phyloP scores from a whole-genome alignment of 768 basidiomycete species.

The Paxillus ammoniavirescens region DNA sequence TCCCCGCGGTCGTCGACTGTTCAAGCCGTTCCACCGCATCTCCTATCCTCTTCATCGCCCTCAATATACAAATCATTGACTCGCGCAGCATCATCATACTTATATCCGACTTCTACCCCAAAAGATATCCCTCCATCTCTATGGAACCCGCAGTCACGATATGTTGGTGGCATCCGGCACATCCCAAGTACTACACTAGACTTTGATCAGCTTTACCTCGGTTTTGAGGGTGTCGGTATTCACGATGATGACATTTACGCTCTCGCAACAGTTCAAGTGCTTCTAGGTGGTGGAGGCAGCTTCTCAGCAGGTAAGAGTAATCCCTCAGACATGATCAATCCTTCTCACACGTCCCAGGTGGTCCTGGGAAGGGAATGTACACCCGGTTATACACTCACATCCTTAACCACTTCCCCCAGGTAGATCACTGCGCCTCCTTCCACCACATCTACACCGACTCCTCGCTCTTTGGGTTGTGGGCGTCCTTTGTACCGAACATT shows the following conservation, averaged over 20 bases:
- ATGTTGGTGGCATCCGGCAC: conserved; percentile 83
- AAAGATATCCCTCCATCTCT: conserved; percentile 6
- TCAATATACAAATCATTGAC: conserved; percentile 66
- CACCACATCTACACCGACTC: conserved; percentile 97
- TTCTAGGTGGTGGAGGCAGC: conserved; percentile 93
- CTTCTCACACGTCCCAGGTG: conserved; percentile 47
- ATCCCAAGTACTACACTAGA: conserved; percentile 61
- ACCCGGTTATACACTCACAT: conserved; percentile 94
- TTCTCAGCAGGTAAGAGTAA: conserved; percentile 78
- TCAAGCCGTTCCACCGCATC: conserved; percentile 49
- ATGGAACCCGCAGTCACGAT: conserved; percentile 45
- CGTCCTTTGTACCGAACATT: conserved; percentile 71
- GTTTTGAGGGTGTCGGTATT: conserved; percentile 88
- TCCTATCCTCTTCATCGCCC: conserved; percentile 53
- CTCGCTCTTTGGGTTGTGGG: conserved; percentile 89
- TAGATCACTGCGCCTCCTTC: conserved; percentile 96
- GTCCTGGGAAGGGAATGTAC: conserved; percentile 99
- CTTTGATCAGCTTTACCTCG: conserved; percentile 92
- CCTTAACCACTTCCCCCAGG: conserved; percentile 88
- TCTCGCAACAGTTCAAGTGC: conserved; percentile 89
- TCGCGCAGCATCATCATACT: conserved; percentile 73
- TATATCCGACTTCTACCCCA: conserved; percentile 42
- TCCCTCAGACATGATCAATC: neutral
- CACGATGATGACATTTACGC: conserved; percentile 91
- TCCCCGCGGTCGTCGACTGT: conserved; percentile 29